Conservation (phyloP, 208 protist genomes). For the Zelonia costaricensis region DNA sequence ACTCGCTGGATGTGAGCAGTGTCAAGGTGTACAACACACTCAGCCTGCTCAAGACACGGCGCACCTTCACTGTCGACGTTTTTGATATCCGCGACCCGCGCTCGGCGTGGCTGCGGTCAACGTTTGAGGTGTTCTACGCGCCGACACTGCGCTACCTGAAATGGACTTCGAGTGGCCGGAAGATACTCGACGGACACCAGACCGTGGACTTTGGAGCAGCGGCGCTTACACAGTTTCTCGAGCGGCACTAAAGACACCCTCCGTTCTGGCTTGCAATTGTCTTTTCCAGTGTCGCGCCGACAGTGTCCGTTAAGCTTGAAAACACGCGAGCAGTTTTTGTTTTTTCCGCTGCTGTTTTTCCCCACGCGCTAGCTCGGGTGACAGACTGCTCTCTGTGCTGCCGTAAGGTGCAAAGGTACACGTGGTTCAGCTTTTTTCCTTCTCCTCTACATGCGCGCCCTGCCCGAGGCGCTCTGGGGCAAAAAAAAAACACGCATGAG, state of each 20-base stretch:
- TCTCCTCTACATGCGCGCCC: too few species aligned
- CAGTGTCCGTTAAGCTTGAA: too few species aligned
- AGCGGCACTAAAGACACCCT: slow-evolving; percentile 15
- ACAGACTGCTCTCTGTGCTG: too few species aligned
- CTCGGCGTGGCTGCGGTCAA: slow-evolving; percentile 18
- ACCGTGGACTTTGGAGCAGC: slow-evolving; percentile 17
- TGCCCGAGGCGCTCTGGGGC: too few species aligned
- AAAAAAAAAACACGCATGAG: too few species aligned
- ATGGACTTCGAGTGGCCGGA: slow-evolving; percentile 8
- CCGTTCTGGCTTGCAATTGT: too few species aligned
- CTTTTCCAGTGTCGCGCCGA: too few species aligned
- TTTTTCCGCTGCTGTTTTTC: too few species aligned
- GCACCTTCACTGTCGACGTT: slow-evolving; percentile 4
- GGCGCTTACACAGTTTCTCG: slow-evolving; percentile 13
- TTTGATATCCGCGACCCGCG: slow-evolving; percentile 22
- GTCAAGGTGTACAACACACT: slow-evolving; percentile 30
- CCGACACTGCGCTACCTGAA: slow-evolving; percentile 12
- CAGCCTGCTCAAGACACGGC: slow-evolving; percentile 1
- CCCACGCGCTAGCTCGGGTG: too few species aligned
- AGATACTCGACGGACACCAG: slow-evolving; percentile 7
- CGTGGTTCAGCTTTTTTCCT: too few species aligned
- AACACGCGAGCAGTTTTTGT: too few species aligned
- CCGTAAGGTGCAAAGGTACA: too few species aligned
- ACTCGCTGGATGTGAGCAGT: slow-evolving; percentile 33
- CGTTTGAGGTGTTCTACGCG: slow-evolving; percentile 21